Conservation (phyloP, 106 monocot genomes). For the Phalaenopsis equestris region DNA sequence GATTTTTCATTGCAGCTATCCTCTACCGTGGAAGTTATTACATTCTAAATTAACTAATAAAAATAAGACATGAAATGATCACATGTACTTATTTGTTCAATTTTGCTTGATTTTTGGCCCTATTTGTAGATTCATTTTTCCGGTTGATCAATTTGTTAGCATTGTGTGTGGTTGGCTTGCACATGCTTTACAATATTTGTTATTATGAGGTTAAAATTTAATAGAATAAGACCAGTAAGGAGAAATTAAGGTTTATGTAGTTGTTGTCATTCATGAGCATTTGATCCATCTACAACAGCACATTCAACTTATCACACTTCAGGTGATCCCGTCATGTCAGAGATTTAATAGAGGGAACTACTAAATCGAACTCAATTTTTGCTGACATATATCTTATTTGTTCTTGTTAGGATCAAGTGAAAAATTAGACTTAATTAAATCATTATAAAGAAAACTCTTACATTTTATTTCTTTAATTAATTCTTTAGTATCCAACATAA, state of each 20-base stretch:
- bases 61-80: not conserved
- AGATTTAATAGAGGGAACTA: too few relatives aligned
- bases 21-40: not conserved
- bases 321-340: too few relatives aligned
- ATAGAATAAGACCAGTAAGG: not conserved
- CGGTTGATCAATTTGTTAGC: not conserved
- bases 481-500: too few relatives aligned
- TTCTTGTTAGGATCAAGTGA: too few relatives aligned
- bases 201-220: not conserved
- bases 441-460: too few relatives aligned
- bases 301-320: too few relatives aligned
- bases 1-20: not conserved
- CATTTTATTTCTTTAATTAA: too few relatives aligned
- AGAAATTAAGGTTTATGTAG: not conserved
- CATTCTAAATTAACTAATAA: not conserved
- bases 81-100: not conserved
- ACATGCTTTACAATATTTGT: not conserved
- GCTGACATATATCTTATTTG: too few relatives aligned
- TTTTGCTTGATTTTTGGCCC: not conserved
- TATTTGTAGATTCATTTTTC: not conserved
- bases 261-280: not conserved
- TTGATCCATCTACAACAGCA: too few relatives aligned
- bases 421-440: too few relatives aligned
- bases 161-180: not conserved
- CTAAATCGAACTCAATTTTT: too few relatives aligned